phyloP scores from a whole-genome alignment of 352 stramenopile genomes.

The Phytopythium litorale region DNA sequence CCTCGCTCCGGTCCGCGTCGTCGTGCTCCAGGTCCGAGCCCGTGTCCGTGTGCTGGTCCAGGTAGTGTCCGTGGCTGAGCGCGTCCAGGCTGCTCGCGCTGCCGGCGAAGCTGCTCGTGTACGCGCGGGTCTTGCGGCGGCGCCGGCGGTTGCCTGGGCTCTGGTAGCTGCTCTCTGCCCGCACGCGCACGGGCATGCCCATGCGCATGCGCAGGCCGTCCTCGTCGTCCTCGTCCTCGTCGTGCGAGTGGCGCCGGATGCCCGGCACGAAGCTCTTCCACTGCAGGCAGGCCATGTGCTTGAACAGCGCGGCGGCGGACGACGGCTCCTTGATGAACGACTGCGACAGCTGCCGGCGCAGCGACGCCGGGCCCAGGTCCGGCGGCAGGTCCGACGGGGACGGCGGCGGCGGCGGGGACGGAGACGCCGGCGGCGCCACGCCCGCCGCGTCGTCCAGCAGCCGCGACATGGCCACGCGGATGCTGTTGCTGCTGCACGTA shows the following conservation, averaged over 20 bases:
- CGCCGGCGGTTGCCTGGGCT: not conserved
- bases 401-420: not conserved
- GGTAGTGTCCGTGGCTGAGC: not conserved
- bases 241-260: conserved; percentile 5
- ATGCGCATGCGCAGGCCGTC: not conserved
- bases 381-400: not conserved
- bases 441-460: conserved; percentile 7
- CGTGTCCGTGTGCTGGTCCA: not conserved
- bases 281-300: conserved; percentile 19
- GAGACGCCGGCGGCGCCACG: not conserved
- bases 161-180: conserved; percentile 9
- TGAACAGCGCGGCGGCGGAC: conserved; percentile 11
- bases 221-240: conserved; percentile 6
- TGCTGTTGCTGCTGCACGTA: conserved; percentile 10
- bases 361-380: conserved; percentile 5
- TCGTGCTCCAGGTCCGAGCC: not conserved
- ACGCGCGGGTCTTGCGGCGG: not conserved
- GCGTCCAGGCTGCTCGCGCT: not conserved
- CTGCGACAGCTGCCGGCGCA: conserved; percentile 9
- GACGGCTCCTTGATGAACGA: conserved; percentile 12
- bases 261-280: conserved; percentile 21
- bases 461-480: conserved; percentile 6
- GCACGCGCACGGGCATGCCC: not conserved
- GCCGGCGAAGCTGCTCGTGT: conserved; percentile 4
- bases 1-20: not conserved